Evolutionary conservation across 352 stramenopile species (phyloP), one percentile per base, ranked within the genome.

Genomic region (Phytophthora aleatoria): DNA sequence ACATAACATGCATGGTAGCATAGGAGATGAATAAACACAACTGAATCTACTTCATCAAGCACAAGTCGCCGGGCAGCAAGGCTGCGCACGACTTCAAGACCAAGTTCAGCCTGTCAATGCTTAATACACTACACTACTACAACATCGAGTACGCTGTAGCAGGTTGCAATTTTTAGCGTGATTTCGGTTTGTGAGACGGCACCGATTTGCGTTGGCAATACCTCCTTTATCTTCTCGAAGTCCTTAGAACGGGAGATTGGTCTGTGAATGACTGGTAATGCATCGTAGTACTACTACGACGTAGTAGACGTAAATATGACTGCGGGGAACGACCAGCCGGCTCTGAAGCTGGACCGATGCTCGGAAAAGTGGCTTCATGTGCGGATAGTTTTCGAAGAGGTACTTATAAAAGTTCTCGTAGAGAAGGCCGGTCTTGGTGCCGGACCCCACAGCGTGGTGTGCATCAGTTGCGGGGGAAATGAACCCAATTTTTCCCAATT

Each of bases 391-490:
- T 42, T 87, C 77, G 41, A 90, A 89, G 20, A 90, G 69, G 41
- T 87, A 83, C 63, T 75, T 65, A 68, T 91, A 90, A 39, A 91
- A 91, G 49, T 78, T 76, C 39, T 78, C 66, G 66, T 90, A 90
- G 12, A 89, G 72, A 45, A 75, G 58, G 3, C 75, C 80, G 39
- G 89, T 85, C 28, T 74, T 64, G 27, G 79, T 84, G 35, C 67
- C 69, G 11, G 73, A 73, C n/a, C 68, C 75, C 3, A 61, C 64
- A 53, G 74, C 69, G n/a, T 75, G 72, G 15, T 81, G 73, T 26
- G 70, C 67, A 36, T 87, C 77, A 33, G 74, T 83, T n/a, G n/a
- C n/a, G n/a, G n/a, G n/a, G n/a, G 16, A 20, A 0, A 20, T 20
- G 16, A 20, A 20, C 16, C 16, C 16, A 20, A 20, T 20, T 20